Evolutionary conservation across 2,329 filamentous ascomycete species (phyloP).

Genomic region (Geosmithia flava): DNA sequence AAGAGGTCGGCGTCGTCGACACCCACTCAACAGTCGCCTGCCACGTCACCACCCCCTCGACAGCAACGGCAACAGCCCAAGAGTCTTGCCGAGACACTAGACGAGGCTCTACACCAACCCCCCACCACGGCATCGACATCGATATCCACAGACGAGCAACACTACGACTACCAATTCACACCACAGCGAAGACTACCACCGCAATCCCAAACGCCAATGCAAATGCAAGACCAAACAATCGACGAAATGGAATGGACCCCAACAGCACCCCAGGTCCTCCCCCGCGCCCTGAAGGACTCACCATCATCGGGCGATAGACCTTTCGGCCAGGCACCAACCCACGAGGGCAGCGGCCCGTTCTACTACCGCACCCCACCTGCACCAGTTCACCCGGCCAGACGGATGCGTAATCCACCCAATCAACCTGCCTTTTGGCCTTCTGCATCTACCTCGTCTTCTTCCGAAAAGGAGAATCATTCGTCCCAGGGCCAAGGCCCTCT

Average conservation of each 20-base stretch:
- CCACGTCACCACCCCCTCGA: conserved; percentile 11
- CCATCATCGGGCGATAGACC: conserved; percentile 9
- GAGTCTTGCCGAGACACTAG: conserved; percentile 2
- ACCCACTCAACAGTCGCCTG: conserved; percentile 2
- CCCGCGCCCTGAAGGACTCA: conserved; percentile 28
- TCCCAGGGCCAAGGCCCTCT: conserved; percentile 25
- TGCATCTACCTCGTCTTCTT: conserved; percentile 5
- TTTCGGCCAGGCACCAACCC: conserved; percentile 32
- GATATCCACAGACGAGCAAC: neutral
- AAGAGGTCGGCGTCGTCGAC: neutral
- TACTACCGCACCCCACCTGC: conserved; percentile 59
- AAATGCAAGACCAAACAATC: neutral
- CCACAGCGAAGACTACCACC: neutral
- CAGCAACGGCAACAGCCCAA: conserved; percentile 1
- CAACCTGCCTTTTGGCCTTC: conserved; percentile 36
- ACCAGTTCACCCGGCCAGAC: conserved; percentile 52
- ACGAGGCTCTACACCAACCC: neutral
- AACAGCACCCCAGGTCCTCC: conserved; percentile 17
- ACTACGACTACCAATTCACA: neutral
- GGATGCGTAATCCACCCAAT: conserved; percentile 48
- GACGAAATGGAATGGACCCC: conserved; percentile 69
- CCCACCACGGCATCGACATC: neutral
- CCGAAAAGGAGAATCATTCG: conserved; percentile 27
- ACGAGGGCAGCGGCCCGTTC: conserved; percentile 41
- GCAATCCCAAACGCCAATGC: neutral